These are phyloP conservation scores for Paramecium pentaurelia DNA, from an alignment of 73 alveolate species.

Conservation along the genomic window DNA sequence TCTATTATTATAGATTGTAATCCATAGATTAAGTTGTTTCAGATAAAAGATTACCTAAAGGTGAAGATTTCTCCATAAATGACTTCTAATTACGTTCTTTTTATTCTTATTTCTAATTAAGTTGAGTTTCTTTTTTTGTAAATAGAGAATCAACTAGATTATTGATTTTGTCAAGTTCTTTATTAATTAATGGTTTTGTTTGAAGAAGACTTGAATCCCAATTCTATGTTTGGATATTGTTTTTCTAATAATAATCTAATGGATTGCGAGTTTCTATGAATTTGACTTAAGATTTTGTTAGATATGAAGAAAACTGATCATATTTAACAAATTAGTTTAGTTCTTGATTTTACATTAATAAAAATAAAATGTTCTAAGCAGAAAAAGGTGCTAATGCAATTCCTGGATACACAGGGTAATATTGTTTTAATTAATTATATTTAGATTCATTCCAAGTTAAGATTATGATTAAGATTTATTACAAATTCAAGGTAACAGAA, in stretches of 20 bases:
- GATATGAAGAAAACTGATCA: not conserved
- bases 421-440: not conserved
- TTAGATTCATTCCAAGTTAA: constrained; percentile 20
- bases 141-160: not conserved
- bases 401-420: constrained; percentile 50
- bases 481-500: not conserved
- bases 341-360: not conserved
- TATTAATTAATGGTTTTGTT: not conserved
- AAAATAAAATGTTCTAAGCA: constrained; percentile 8
- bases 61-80: not conserved
- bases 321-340: not conserved
- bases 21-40: not conserved
- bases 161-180: not conserved
- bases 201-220: not conserved
- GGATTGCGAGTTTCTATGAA: not conserved
- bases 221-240: not conserved
- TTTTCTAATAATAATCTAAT: not conserved
- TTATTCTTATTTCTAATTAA: not conserved
- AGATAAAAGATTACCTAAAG: not conserved
- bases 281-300: not conserved
- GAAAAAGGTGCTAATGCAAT: constrained; percentile 55
- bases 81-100: not conserved
- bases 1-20: not conserved
- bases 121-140: not conserved
- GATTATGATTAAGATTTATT: constrained; percentile 29